Base-by-base conservation (phyloP, 139 green algal species). In the Tetradesmus obliquus region DNA sequence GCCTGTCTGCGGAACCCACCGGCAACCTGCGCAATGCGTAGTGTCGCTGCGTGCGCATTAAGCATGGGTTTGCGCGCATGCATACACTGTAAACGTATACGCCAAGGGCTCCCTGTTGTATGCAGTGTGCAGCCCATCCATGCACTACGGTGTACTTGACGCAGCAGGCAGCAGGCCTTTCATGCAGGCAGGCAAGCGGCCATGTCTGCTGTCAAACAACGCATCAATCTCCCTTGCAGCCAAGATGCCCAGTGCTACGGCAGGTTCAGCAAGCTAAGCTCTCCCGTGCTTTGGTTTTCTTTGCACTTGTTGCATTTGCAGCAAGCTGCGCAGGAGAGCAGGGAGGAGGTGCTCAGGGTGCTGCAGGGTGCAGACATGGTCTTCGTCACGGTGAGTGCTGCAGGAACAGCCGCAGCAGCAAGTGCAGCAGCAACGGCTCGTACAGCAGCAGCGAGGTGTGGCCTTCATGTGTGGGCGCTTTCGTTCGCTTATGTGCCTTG, bases 311-410 rank as follows among this genome's bases (percentile, higher is more conserved):
- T 81, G 76, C n/a, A 9, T 5, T 5, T 82, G 81, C 81, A 98
- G 96, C 95, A 93, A 93, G 97, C 97, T 51, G 97, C 97, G 13
- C 92, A 95, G 82, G 97, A 99, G 91, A 97, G 94, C 92, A 95
- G 92, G 76, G 92, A 93, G 8, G 91, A 91, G 13, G 94, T 99
- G n/a, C 92, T 97, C 83, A 87, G 84, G 7, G 96, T 95, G 6
- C 93, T 99, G 15, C 19, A 79, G 10, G 97, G 97, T 2, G 94
- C 98, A 1, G 98, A 99, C 93, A 98, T 99, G 97, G 97, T 99
- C 1, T 99, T 99, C 93, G 96, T 99, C 22, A 99, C 98, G 79
- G 97, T 97, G 76, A 90, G 95, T 55, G 15, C 12, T 4, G n/a
- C 69, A 54, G 5, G 4, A 22, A 10, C 86, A 82, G 9, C 69